Percentiles rank a stretch among this genome's conserved stretches.
Evolutionary conservation across 345 rosid genomes (phyloP).

Genomic region (Eucalyptus viminalis): DNA sequence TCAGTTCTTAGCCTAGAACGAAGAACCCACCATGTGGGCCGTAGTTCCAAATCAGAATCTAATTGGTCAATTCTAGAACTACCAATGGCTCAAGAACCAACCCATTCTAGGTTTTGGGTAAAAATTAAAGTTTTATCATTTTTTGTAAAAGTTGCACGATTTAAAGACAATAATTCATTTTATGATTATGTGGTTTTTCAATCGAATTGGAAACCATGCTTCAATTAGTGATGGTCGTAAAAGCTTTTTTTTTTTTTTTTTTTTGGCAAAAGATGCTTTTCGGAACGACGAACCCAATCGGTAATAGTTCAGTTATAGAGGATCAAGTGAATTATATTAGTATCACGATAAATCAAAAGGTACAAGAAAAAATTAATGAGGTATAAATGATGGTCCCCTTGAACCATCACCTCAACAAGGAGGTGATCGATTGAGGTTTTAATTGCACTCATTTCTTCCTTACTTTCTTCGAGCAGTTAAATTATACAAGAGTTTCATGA

Average conservation of each 20-base stretch:
- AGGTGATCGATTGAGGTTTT: not conserved
- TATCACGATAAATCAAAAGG: not conserved
- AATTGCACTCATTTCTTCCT: not conserved
- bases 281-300: accelerated
- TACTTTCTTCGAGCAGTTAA: not conserved
- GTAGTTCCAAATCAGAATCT: accelerated
- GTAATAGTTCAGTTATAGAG: not conserved
- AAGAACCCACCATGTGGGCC: not conserved
- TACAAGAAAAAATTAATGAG: not conserved
- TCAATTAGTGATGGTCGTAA: not conserved
- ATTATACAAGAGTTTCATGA: not conserved
- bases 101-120: not conserved
- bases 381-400: not conserved
- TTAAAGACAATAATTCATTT: not conserved
- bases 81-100: not conserved
- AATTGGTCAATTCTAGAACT: not conserved
- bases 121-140: not conserved
- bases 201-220: not conserved
- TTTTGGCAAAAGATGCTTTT: not conserved
- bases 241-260: not conserved
- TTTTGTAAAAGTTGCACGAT: accelerated
- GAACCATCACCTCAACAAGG: not conserved
- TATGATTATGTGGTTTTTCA: not conserved
- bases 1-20: accelerated
- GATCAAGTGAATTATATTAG: not conserved